Evolutionary conservation across 345 rosid genomes (phyloP).

Genomic region (Eucalyptus sp.): DNA sequence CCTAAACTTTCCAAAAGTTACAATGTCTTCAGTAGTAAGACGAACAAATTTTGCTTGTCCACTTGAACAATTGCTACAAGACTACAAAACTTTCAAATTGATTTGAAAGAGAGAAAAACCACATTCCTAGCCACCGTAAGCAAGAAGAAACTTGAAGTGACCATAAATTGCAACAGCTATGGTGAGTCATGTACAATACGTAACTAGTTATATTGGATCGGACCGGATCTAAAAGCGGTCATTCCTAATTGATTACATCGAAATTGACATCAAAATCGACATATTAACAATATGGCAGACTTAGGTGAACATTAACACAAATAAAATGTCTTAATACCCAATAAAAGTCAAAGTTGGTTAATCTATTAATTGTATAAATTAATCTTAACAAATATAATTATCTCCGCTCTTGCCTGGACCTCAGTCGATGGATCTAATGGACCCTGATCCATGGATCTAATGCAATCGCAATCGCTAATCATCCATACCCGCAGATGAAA

Average conservation of each 20-base stretch:
- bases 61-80: too few relatives aligned
- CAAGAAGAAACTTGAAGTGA: too few relatives aligned
- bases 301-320: not conserved
- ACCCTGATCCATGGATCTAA: not conserved
- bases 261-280: not conserved
- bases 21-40: too few relatives aligned
- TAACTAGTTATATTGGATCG: too few relatives aligned
- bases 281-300: not conserved
- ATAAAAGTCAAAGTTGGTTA: not conserved
- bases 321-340: not conserved
- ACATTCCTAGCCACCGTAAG: too few relatives aligned
- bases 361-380: not conserved
- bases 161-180: too few relatives aligned
- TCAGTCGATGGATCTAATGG: not conserved
- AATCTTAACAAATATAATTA: not conserved
- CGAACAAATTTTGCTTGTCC: too few relatives aligned
- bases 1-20: too few relatives aligned
- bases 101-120: too few relatives aligned
- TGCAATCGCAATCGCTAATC: not conserved
- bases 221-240: fast-evolving
- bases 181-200: too few relatives aligned
- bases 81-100: too few relatives aligned
- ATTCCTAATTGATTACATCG: fast-evolving
- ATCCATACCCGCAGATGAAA: not conserved
- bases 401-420: not conserved